These are phyloP conservation scores for Thymus mandschuricus DNA, from an alignment of 257 asterid species.

Conservation along the genomic window DNA sequence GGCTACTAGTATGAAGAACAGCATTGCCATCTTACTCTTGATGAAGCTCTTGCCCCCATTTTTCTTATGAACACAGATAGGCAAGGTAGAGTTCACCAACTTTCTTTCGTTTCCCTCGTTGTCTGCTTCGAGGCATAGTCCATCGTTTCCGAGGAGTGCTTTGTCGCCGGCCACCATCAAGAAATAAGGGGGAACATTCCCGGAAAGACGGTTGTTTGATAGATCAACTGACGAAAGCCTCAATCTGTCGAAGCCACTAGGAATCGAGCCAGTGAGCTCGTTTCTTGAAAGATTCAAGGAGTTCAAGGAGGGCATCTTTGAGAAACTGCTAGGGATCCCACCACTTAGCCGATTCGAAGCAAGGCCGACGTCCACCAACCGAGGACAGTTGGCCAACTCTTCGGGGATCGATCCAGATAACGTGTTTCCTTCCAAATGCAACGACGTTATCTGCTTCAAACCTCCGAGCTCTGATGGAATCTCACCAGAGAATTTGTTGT, in stretches of 20 bases:
- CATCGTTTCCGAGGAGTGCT: slow-evolving; percentile 66
- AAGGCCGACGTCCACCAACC: slow-evolving; percentile 75
- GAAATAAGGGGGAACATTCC: slow-evolving; percentile 66
- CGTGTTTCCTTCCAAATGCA: slow-evolving; percentile 70
- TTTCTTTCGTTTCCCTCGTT: slow-evolving; percentile 35
- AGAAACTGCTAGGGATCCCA: slow-evolving; percentile 56
- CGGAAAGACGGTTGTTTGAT: slow-evolving; percentile 69
- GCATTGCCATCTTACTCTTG: slow-evolving; percentile 50
- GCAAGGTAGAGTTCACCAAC: slow-evolving; percentile 42
- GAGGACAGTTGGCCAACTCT: slow-evolving; percentile 62
- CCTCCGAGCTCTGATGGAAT: slow-evolving; percentile 68
- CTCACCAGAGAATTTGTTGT: slow-evolving; percentile 61
- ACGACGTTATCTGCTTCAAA: slow-evolving; percentile 69
- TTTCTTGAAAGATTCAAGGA: slow-evolving; percentile 84
- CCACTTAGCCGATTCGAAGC: slow-evolving; percentile 70
- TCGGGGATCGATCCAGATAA: slow-evolving; percentile 66
- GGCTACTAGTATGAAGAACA: slow-evolving; percentile 46
- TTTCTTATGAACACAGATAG: slow-evolving; percentile 46
- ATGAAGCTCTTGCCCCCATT: slow-evolving; percentile 37
- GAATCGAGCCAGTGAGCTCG: slow-evolving; percentile 66
- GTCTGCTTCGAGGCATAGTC: slow-evolving; percentile 59
- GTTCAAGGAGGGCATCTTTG: slow-evolving; percentile 70
- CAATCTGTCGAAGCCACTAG: slow-evolving; percentile 58
- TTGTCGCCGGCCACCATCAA: slow-evolving; percentile 62
- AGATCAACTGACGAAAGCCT: slow-evolving; percentile 77